phyloP scores from a whole-genome alignment of 345 rosid genomes.

The Combretum micranthum region DNA sequence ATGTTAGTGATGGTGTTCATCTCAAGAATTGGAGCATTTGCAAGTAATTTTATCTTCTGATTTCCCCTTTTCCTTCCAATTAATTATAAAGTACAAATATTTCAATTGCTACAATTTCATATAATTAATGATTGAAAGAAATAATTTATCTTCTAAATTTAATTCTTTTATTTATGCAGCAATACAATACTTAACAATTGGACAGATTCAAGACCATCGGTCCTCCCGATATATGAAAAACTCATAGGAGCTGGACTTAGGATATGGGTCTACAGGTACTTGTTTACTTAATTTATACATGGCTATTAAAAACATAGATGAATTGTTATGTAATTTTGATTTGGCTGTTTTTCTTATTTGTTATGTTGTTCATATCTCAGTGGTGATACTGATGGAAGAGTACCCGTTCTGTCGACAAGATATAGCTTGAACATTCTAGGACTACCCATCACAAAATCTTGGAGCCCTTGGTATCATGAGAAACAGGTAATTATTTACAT shows the following conservation, averaged over 20 bases:
- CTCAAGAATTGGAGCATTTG: constrained; percentile 52
- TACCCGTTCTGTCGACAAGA: constrained; percentile 72
- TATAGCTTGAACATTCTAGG: constrained; percentile 54
- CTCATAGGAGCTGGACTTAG: constrained; percentile 50
- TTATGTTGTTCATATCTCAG: constrained; percentile 18
- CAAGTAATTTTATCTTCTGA: no score
- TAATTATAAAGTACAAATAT: neutral
- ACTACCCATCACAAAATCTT: constrained; percentile 31
- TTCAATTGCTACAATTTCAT: no score
- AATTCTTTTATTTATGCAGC: no score
- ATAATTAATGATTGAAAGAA: no score
- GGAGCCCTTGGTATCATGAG: constrained; percentile 76
- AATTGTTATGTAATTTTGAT: no score
- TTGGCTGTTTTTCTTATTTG: no score
- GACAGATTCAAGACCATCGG: constrained; percentile 40
- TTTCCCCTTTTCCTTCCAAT: neutral
- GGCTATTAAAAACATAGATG: no score
- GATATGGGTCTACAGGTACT: constrained; percentile 73
- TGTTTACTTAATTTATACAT: no score
- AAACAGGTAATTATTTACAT: no score
- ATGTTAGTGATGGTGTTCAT: constrained; percentile 70
- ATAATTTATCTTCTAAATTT: no score
- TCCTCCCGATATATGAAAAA: constrained; percentile 53
- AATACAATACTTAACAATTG: constrained; percentile 33
- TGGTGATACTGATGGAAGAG: constrained; percentile 85